A percentile compares a stretch with the other conserved stretches of the same genome.
Evolutionary conservation across 306 rosid genomes (phyloP).

Genomic region (Canavalia ensiformis): DNA sequence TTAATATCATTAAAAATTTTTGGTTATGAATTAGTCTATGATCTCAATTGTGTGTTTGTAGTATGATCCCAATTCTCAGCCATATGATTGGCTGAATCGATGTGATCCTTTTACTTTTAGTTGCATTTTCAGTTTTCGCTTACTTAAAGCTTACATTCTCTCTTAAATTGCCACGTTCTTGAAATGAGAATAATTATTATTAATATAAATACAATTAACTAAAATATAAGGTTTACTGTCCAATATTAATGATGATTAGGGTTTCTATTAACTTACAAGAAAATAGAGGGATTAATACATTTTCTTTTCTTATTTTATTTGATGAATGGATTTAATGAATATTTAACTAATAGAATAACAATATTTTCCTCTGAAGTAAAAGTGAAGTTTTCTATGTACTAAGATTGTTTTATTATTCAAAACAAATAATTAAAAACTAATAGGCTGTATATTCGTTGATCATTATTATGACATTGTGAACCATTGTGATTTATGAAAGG

Average conservation of each 20-base stretch:
- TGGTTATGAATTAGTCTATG: not conserved
- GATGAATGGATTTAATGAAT: not conserved
- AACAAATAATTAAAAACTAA: too few species aligned
- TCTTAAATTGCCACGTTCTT: not conserved
- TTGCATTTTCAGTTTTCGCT: not conserved
- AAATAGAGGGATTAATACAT: not conserved
- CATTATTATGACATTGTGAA: too few species aligned
- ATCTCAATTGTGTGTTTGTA: not conserved
- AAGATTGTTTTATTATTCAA: not conserved
- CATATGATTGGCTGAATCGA: not conserved
- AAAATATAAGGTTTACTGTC: not conserved
- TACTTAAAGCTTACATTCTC: not conserved
- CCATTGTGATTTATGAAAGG: too few species aligned
- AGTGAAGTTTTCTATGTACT: not conserved
- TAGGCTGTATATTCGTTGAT: too few species aligned
- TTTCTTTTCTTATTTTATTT: not conserved
- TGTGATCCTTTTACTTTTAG: not conserved
- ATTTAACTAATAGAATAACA: not conserved
- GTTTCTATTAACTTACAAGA: slow-evolving; percentile 6
- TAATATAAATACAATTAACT: not conserved
- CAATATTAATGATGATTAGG: not conserved
- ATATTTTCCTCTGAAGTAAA: not conserved
- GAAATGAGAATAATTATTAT: not conserved
- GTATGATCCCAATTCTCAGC: not conserved
- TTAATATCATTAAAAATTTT: not conserved